Base-by-base conservation (phyloP, 2,329 filamentous ascomycete genomes). In the Leptographium lundbergii region DNA sequence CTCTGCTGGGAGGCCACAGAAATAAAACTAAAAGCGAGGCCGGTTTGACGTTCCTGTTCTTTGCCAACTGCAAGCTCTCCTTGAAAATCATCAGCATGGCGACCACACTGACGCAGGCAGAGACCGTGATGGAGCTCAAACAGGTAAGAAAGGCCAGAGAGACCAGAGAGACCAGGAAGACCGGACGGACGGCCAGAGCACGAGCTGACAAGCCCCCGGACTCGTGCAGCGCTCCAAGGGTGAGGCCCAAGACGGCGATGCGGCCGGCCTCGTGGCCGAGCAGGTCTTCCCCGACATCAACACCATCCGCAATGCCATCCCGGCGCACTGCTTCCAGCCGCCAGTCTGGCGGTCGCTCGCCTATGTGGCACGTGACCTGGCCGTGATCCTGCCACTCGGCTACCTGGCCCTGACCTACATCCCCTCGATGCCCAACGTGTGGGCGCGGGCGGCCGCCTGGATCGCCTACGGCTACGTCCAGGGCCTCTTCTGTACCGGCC, bases 221-320 rank as follows among this genome's bases (percentile, higher is more conserved):
- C 48, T 50, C 13, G 24, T 29, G 24, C 48, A 51, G 48, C 48
- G 24, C 22, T 29, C 22, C 42, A 19, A 34, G 4, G 25, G 27
- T 4, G 27, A 6, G 42, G 36, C 14, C 13, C 13, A 17, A 39
- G 36, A 17, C 7, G 19, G 19, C 13, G 42, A 42, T 14, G 42
- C 17, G 19, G 42, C 19, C 6, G 42, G 17, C 42, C 14, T 17
- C 5, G 39, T 42, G 39, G 34, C 24, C 13, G 52, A 59, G 45
- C 42, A 4, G 2, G 42, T 65, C 62, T 73, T 75, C 61, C 76
- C 76, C 52, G 75, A 78, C 70, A 95, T 99, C 81, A 95, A 96
- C 80, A 84, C 97, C 70, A 94, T 99, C 71, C 86, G 89, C 69
- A 88, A 96, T 76, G 92, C 92, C 71, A 99, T 99, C 66, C 94